These are phyloP conservation scores for Sclerotinia nivalis DNA, from an alignment of 2,329 filamentous ascomycete species.

Conservation along the genomic window DNA sequence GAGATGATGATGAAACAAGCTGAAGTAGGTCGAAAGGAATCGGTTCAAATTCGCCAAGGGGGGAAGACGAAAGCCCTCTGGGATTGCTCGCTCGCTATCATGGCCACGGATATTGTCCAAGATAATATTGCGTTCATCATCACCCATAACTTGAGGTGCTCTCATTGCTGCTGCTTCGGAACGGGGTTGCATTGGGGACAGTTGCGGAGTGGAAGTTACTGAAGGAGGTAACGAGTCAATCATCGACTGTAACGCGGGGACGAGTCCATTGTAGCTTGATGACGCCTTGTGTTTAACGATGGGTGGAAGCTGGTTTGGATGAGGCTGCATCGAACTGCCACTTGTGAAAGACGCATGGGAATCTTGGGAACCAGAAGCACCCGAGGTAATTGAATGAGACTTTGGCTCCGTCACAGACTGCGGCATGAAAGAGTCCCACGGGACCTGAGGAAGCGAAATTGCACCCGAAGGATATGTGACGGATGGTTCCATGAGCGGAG, in stretches of 20 bases:
- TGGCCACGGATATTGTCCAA: conserved; percentile 81
- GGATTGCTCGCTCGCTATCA: conserved; percentile 79
- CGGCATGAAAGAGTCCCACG: conserved; percentile 87
- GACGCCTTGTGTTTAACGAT: conserved; percentile 63
- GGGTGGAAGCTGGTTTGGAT: conserved; percentile 64
- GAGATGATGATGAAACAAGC: conserved; percentile 93
- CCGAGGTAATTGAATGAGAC: conserved; percentile 71
- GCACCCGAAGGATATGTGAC: conserved; percentile 76
- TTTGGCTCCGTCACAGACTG: conserved; percentile 70
- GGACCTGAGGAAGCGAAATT: conserved; percentile 80
- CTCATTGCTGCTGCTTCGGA: conserved; percentile 55
- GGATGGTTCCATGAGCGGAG: conserved; percentile 73
- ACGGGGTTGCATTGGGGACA: conserved; percentile 70
- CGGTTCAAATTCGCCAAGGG: conserved; percentile 79
- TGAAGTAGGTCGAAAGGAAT: conserved; percentile 94
- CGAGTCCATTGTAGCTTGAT: conserved; percentile 58
- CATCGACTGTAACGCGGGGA: conserved; percentile 69
- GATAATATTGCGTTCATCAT: conserved; percentile 83
- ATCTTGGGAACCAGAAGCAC: conserved; percentile 67
- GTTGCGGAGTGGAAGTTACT: conserved; percentile 67
- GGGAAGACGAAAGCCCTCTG: conserved; percentile 87
- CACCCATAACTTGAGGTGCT: conserved; percentile 77
- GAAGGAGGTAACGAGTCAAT: conserved; percentile 70
- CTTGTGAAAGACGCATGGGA: conserved; percentile 64
- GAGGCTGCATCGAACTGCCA: conserved; percentile 57